A percentile compares a stretch with the other conserved stretches of the same genome.
These are phyloP conservation scores for Penicillium mononematosum DNA, from an alignment of 495 filamentous ascomycete species.

Conservation along the genomic window DNA sequence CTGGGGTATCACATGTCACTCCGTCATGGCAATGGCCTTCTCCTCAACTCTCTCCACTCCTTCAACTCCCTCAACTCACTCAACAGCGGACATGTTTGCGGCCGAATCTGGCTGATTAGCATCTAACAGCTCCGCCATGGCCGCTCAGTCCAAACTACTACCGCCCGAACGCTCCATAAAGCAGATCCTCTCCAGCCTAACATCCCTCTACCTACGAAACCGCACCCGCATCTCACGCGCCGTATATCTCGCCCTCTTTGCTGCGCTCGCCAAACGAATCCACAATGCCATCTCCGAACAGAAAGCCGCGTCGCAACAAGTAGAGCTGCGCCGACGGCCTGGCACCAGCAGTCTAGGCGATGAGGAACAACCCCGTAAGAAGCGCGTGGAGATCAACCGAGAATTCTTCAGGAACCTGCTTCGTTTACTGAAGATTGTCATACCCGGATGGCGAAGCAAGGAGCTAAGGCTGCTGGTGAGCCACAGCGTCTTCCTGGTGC, in stretches of 20 bases:
- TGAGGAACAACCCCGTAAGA: constrained; percentile 61
- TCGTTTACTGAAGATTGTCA: constrained; percentile 76
- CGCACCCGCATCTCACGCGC: constrained; percentile 87
- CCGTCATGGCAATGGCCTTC: constrained; percentile 16
- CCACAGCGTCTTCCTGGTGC: constrained; percentile 83
- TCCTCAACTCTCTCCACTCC: constrained; percentile 7
- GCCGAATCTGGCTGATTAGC: constrained; percentile 34
- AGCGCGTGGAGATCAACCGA: constrained; percentile 80
- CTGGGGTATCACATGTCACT: constrained; percentile 35
- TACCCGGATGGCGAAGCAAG: constrained; percentile 86
- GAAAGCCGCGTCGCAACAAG: constrained; percentile 81
- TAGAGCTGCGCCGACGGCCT: constrained; percentile 56
- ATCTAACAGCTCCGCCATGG: constrained; percentile 53
- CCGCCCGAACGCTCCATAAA: constrained; percentile 70
- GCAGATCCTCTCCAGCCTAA: constrained; percentile 68
- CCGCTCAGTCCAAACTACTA: constrained; percentile 75
- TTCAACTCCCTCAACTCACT: neutral
- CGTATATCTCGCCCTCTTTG: constrained; percentile 87
- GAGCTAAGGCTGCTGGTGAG: constrained; percentile 81
- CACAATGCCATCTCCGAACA: constrained; percentile 91
- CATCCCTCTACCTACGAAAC: constrained; percentile 74
- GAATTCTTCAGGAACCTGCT: constrained; percentile 91
- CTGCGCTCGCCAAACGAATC: constrained; percentile 84
- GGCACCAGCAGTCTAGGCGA: constrained; percentile 53
- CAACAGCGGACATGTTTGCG: constrained; percentile 32